phyloP scores from a whole-genome alignment of 1,139 yeast species.

The Debaryomycetaceae sp. region DNA sequence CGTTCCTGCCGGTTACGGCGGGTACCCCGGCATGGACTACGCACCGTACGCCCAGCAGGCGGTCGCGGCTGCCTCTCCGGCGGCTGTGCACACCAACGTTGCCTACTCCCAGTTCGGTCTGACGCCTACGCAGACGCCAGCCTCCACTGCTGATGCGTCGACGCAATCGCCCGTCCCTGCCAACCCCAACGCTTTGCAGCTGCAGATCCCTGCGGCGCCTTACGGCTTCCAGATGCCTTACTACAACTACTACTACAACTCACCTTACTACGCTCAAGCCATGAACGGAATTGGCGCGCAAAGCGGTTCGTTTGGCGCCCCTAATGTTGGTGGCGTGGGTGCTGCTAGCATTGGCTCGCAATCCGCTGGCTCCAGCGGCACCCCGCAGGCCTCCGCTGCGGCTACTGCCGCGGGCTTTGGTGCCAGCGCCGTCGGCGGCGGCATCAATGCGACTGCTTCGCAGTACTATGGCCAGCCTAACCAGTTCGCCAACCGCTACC shows the following conservation, averaged over 20 bases:
- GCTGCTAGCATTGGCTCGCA: constrained; percentile 10
- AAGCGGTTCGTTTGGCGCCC: constrained; percentile 18
- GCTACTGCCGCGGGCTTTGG: constrained; percentile 8
- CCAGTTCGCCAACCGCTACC: constrained; percentile 36
- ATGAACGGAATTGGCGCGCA: constrained; percentile 24
- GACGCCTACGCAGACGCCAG: constrained; percentile 14
- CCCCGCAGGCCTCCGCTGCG: constrained; percentile 10
- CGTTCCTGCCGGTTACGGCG: constrained; percentile 41
- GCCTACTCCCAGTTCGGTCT: constrained; percentile 26
- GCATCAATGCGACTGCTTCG: constrained; percentile 14
- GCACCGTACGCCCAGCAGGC: constrained; percentile 36
- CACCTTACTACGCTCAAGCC: constrained; percentile 39
- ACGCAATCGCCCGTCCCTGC: constrained; percentile 25
- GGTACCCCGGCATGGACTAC: constrained; percentile 44
- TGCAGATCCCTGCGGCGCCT: constrained; percentile 29
- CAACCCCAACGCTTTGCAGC: constrained; percentile 24
- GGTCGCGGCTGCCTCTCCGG: constrained; percentile 30
- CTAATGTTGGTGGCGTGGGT: constrained; percentile 11
- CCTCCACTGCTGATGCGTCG: constrained; percentile 15
- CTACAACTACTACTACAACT: constrained; percentile 41
- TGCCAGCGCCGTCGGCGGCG: constrained; percentile 12
- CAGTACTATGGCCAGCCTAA: constrained; percentile 37
- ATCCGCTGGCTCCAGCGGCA: constrained; percentile 4
- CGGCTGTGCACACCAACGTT: constrained; percentile 28
- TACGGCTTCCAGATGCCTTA: constrained; percentile 37